Conservation (phyloP, 192 early-diverging fungal genomes). For the Allomyces arbusculus region DNA sequence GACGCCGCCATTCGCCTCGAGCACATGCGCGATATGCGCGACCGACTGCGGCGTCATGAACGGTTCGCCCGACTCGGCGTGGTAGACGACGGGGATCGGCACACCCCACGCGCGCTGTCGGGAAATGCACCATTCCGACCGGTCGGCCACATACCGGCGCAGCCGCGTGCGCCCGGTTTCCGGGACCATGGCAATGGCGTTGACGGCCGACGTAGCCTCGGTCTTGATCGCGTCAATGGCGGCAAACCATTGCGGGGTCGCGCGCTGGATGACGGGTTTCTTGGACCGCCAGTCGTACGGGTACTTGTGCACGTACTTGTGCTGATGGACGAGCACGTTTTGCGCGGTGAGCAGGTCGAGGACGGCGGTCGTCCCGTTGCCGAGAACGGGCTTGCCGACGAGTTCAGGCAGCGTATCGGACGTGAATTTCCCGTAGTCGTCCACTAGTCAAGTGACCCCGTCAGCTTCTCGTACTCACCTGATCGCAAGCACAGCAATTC, state of each 20-base stretch:
- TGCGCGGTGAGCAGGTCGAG: conserved; percentile 23
- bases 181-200: conserved; percentile 35
- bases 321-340: conserved; percentile 22
- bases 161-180: conserved; percentile 32
- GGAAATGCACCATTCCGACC: conserved; percentile 69
- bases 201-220: conserved; percentile 30
- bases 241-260: conserved; percentile 71
- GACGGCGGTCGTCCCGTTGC: conserved; percentile 31
- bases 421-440: conserved; percentile 45
- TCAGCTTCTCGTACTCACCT: too few relatives aligned
- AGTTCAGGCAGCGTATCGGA: conserved; percentile 37
- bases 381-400: conserved; percentile 36
- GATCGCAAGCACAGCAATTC: neutral
- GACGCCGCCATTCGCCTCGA: conserved; percentile 30
- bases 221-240: conserved; percentile 41
- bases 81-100: conserved; percentile 56
- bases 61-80: conserved; percentile 32
- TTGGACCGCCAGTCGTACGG: conserved; percentile 75
- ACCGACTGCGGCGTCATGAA: conserved; percentile 42
- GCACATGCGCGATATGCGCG: conserved; percentile 35
- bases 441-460: conserved; percentile 12
- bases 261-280: conserved; percentile 51
- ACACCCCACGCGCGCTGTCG: conserved; percentile 66
- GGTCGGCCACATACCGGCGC: conserved; percentile 37
- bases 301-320: conserved; percentile 45